These are phyloP conservation scores for Colletotrichum tamarilloi DNA, from an alignment of 2,329 filamentous ascomycete genomes.

Conservation along the genomic window DNA sequence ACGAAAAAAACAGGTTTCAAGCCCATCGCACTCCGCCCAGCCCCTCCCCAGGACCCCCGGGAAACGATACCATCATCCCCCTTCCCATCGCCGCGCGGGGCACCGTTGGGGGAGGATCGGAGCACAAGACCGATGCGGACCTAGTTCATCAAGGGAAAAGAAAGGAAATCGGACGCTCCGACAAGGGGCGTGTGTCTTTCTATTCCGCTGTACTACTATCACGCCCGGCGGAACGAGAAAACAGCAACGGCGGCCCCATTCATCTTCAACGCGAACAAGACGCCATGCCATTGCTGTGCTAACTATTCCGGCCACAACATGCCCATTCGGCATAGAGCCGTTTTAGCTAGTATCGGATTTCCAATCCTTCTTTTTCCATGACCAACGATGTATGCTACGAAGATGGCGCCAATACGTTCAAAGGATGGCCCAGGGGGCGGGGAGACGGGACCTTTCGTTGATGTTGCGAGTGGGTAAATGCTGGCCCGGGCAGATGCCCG, in stretches of 20 bases:
- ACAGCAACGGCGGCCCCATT: background rate
- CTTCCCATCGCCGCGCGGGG: background rate
- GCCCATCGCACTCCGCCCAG: too few species aligned
- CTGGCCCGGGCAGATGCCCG: constrained; percentile 13
- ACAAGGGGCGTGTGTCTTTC: background rate
- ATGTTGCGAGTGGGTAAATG: too few species aligned
- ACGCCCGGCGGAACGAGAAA: background rate
- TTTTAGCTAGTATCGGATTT: background rate
- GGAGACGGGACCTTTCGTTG: too few species aligned
- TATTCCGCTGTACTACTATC: background rate
- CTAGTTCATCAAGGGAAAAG: background rate
- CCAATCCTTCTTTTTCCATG: background rate
- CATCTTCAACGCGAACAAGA: background rate
- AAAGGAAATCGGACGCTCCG: background rate
- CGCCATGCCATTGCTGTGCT: background rate
- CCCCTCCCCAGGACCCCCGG: background rate
- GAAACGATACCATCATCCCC: background rate
- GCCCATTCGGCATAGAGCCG: background rate
- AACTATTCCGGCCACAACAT: background rate
- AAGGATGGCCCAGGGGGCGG: background rate
- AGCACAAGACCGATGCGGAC: background rate
- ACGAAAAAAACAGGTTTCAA: background rate
- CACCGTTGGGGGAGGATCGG: background rate
- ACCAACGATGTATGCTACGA: background rate
- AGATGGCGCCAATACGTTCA: background rate